phyloP scores from a whole-genome alignment of 805 yeast genomes.

The Candida pseudoglaebosa region DNA sequence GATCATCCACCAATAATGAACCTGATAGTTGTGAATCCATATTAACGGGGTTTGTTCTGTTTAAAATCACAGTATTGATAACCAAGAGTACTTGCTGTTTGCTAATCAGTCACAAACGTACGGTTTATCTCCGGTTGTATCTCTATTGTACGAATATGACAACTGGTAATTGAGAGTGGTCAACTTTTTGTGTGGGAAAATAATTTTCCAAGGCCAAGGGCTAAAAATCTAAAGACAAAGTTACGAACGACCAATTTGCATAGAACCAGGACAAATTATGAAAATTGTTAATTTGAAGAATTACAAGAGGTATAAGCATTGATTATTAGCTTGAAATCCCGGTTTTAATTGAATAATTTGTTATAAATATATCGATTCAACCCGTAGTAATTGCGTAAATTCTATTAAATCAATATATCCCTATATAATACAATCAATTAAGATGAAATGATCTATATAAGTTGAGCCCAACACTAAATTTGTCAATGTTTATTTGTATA shows the following conservation, averaged over 20 bases:
- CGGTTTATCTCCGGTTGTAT: neutral
- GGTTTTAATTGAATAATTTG: no score
- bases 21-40: slow-evolving; percentile 3
- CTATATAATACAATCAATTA: slow-evolving; percentile 1
- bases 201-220: neutral
- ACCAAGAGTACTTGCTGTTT: neutral
- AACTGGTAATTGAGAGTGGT: neutral
- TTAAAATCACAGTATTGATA: no score
- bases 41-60: neutral
- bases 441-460: no score
- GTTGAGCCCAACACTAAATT: no score
- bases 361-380: no score
- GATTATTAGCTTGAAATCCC: no score
- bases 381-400: no score
- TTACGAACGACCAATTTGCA: neutral
- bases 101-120: neutral
- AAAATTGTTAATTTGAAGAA: no score
- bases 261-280: no score
- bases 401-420: neutral
- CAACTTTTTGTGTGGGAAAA: neutral
- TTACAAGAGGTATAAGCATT: no score
- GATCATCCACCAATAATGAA: slow-evolving; percentile 22
- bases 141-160: neutral
- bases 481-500: no score
- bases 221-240: neutral